Base-by-base conservation (phyloP, 768 basidiomycete genomes). In the Sarcodon aspratus region DNA sequence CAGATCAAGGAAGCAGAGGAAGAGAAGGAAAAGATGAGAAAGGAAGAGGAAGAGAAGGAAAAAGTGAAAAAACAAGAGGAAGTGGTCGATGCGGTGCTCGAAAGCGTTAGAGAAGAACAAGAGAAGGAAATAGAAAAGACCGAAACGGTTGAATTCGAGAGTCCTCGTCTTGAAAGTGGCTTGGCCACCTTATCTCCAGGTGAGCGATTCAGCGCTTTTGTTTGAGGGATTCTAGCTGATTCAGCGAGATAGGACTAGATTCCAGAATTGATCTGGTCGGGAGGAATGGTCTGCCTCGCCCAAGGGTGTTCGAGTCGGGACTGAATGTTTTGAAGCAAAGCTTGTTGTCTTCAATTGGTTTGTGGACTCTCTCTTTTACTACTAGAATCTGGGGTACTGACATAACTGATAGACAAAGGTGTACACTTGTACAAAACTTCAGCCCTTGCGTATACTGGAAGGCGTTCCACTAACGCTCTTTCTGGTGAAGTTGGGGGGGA, bases 291-390 rank as follows among this genome's bases (percentile, higher is more conserved):
- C 21, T 46, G 18, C 21, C 45, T 46, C 13, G 18, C 3, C 40
- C 40, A 13, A 42, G 40, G 13, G 15, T 42, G 11, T 13, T 42
- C 44, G 73, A 72, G 51, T 69, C 70, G 7, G 70, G 68, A 9
- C 59, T 77, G 33, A 65, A 57, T 45, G 69, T 72, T 32, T 67
- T 88, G 54, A 85, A 74, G 62, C 85, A 87, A 54, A 79, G 77
- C 50, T 71, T 90, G 54, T 84, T 76, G 61, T 70, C 74, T 51
- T 90, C 87, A 1, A 79, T 90, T 52, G 85, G 87, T 85, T 55
- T 34, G 71, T 63, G 10, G 3, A 31, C 18, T 45, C 31, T 31
- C 17, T 40, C 17, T 12, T 15, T 33, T 32, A 18, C 31, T 4
- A 10, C 18, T 12, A 3, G 33, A 31, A 9, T 27, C 5, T 27